Evolutionary conservation across 441 rosid genomes (phyloP).

Genomic region (Arabidopsis hybrid): DNA sequence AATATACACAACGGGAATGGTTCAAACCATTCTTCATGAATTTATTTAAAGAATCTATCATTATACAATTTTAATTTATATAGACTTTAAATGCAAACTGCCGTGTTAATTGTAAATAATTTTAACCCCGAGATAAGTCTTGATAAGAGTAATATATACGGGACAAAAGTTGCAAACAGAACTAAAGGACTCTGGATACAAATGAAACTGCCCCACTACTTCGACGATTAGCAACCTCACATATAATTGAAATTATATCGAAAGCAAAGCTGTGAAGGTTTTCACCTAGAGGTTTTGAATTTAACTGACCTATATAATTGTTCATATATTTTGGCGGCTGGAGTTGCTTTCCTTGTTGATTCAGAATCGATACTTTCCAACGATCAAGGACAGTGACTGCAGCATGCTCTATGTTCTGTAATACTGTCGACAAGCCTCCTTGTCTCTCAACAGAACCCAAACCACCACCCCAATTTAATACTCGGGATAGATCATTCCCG

Average conservation of each 20-base stretch:
- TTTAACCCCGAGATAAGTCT: neutral
- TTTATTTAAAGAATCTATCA: neutral
- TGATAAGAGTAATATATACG: neutral
- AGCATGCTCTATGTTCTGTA: constrained; percentile 88
- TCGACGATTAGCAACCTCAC: neutral
- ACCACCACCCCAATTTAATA: constrained; percentile 96
- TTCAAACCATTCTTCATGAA: constrained; percentile 19
- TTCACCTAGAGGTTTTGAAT: constrained; percentile 9
- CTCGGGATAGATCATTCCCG: constrained; percentile 98
- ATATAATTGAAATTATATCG: neutral
- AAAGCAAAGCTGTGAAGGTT: constrained; percentile 1
- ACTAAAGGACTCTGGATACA: neutral
- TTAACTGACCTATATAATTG: constrained; percentile 86
- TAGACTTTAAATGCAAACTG: no score
- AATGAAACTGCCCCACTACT: constrained; percentile 10
- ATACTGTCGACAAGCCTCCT: constrained; percentile 85
- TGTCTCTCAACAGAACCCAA: constrained; percentile 90
- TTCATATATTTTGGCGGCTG: constrained; percentile 84
- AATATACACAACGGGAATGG: neutral
- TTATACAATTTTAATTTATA: no score
- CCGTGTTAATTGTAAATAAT: no score
- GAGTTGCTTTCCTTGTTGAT: constrained; percentile 75
- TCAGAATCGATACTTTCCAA: constrained; percentile 80
- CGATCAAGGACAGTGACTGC: constrained; percentile 98
- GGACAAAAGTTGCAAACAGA: constrained; percentile 5